Base-by-base conservation (phyloP, 148 eudicot species). In the Bassia scoparia region DNA sequence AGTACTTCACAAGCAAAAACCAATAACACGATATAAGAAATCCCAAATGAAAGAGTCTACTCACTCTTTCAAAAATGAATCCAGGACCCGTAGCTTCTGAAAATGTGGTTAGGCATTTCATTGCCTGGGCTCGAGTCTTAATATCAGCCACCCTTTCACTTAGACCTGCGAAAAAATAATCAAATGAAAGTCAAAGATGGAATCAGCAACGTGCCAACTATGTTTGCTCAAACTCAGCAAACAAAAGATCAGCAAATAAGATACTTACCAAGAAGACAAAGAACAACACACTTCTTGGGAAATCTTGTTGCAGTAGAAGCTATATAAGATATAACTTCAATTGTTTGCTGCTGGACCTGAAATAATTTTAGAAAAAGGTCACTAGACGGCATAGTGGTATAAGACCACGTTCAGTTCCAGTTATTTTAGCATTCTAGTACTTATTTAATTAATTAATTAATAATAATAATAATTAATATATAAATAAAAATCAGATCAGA, bases 131-230 rank as follows among this genome's bases (percentile, higher is more conserved):
- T 70, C 99, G 87, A 30, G 96, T 96, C 87, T 96, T 96, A 56
- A 96, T 96, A 82, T 96, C 99, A 48, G 99, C 99, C 62, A 96
- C 99, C 78, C 97, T 86, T 87, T 96, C 99, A 81, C 89, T 84
- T 44, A 92, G 77, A 70, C 99, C 99, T 95, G 82, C 38, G 56
- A 58, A 69, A 41, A 63, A 55, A 23, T 69, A 16, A 52, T 23
- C 5, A 16, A 44, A 29, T 10, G 4, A 60, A n/a, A 34, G 41
- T 29, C 23, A 54, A 13, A 27, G 7, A n/a, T n/a, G 16, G 5
- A 70, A 53, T 60, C 6, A 31, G 20, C 55, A 26, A 69, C n/a
- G 55, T 35, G 41, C 58, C 9, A 61, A n/a, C 53, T 34, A 29
- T 21, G 12, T 48, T 44, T 59, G 33, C 48, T 13, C 34, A 2